A percentile compares a stretch with the other conserved stretches of the same genome.
phyloP scores from a whole-genome alignment of 306 rosid genomes.

The Carpinus viminea region DNA sequence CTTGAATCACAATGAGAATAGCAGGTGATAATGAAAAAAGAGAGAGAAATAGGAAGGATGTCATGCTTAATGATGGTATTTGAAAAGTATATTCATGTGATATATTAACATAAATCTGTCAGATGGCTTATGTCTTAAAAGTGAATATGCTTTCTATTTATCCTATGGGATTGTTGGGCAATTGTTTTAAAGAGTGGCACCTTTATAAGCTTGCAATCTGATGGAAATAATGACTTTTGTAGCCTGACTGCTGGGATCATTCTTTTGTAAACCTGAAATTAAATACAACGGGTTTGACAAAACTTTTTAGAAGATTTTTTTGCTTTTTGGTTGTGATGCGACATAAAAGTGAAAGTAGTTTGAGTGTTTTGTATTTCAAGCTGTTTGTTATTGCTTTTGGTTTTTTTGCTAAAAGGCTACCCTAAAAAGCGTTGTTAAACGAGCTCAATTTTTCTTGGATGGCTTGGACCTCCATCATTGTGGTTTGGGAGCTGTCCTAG shows the following conservation, averaged over 20 bases:
- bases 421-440: not conserved
- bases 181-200: not conserved
- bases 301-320: no score
- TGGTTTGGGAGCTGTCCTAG: not conserved
- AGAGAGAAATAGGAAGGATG: not conserved
- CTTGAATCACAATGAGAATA: constrained; percentile 3
- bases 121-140: not conserved
- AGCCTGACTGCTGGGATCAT: not conserved
- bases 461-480: not conserved
- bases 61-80: not conserved
- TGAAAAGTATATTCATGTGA: not conserved
- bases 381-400: no score
- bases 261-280: not conserved
- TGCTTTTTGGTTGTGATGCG: no score
- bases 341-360: no score
- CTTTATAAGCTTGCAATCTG: not conserved
- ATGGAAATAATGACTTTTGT: not conserved
- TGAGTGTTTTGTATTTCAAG: no score
- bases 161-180: not conserved
- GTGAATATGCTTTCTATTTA: not conserved
- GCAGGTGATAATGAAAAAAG: constrained; percentile 2
- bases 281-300: no score
- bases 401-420: no score
- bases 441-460: not conserved
- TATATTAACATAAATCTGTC: not conserved